Evolutionary conservation across 768 basidiomycete genomes (phyloP), one percentile per base, ranked within the genome.

Genomic region (Thelephora aurantiotincta): DNA sequence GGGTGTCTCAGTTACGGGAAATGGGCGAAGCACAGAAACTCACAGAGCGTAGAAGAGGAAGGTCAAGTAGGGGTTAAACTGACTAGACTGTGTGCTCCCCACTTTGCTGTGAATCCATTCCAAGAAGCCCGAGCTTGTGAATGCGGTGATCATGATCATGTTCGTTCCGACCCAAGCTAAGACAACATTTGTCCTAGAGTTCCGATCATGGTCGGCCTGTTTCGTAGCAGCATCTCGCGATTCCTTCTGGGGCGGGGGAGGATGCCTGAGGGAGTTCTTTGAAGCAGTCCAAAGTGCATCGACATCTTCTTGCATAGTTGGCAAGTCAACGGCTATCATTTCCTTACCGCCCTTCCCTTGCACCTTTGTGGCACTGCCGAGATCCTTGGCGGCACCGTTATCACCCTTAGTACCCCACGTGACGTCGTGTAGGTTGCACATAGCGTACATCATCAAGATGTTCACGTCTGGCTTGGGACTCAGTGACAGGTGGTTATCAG

Each of bases 371-470:
- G 89, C 91, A 9, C 82, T 79, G 48, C 91, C 91, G 11, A 94
- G 73, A 60, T 94, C 90, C 63, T 93, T 92, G 12, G 79, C 67
- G 11, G 88, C 68, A 35, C 85, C 84, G 55, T 92, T 91, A 66
- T 92, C 88, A 51, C 91, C 90, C 59, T 93, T 90, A 23, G 91
- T 93, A 51, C 91, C 91, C 90, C 82, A 86, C 30, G 82, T 83
- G 41, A 92, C 86, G 59, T 91, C 87, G 63, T 91, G 88, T 54
- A 88, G 59, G 60, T 87, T 88, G 68, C 91, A 96, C 76, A 93
- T 90, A 26, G 89, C 88, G 59, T 93, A 93, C 74, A 89, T 93
- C 77, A 92, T 89, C 58, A 89, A 65, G 54, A 89, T 89, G 67
- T 89, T 89, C 58, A 89, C 77, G 52, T 80, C 76, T 78, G 52